These are phyloP conservation scores for Phytophthora vignae DNA, from an alignment of 352 stramenopile genomes.

Conservation along the genomic window DNA sequence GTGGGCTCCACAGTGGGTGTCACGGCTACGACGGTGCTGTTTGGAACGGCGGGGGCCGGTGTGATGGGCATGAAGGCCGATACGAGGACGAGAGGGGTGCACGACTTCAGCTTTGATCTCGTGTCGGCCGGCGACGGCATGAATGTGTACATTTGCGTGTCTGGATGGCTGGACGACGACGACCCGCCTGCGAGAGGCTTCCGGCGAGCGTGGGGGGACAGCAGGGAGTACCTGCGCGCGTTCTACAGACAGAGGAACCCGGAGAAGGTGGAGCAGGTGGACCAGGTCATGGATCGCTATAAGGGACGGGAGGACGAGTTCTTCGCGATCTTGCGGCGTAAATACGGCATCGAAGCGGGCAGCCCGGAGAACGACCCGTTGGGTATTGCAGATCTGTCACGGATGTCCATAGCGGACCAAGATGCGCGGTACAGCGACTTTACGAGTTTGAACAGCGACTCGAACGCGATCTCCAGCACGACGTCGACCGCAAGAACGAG, in stretches of 20 bases:
- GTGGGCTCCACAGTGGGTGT: slow-evolving; percentile 63
- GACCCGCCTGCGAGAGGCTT: slow-evolving; percentile 66
- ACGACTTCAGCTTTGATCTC: slow-evolving; percentile 86
- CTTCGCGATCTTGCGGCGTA: slow-evolving; percentile 73
- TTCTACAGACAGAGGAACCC: slow-evolving; percentile 78
- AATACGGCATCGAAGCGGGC: slow-evolving; percentile 57
- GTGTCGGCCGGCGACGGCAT: slow-evolving; percentile 82
- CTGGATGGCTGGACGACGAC: slow-evolving; percentile 85
- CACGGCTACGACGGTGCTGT: slow-evolving; percentile 79
- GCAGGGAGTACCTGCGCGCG: slow-evolving; percentile 75
- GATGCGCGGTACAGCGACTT: slow-evolving; percentile 38
- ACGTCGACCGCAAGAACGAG: slow-evolving; percentile 1
- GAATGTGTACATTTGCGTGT: slow-evolving; percentile 91
- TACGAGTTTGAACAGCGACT: slow-evolving; percentile 46
- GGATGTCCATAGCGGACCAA: slow-evolving; percentile 35
- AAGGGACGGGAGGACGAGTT: slow-evolving; percentile 87
- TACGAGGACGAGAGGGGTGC: slow-evolving; percentile 71
- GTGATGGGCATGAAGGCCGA: slow-evolving; percentile 87
- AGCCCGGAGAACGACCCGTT: slow-evolving; percentile 56
- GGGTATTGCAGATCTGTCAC: slow-evolving; percentile 43
- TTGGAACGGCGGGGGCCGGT: slow-evolving; percentile 81
- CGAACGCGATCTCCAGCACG: slow-evolving; percentile 42
- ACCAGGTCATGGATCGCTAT: slow-evolving; percentile 84
- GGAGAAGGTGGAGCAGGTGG: slow-evolving; percentile 83
- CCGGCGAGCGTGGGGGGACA: slow-evolving; percentile 80